phyloP scores from a whole-genome alignment of 2,329 filamentous ascomycete genomes.

The Raffaelea deltoideospora region DNA sequence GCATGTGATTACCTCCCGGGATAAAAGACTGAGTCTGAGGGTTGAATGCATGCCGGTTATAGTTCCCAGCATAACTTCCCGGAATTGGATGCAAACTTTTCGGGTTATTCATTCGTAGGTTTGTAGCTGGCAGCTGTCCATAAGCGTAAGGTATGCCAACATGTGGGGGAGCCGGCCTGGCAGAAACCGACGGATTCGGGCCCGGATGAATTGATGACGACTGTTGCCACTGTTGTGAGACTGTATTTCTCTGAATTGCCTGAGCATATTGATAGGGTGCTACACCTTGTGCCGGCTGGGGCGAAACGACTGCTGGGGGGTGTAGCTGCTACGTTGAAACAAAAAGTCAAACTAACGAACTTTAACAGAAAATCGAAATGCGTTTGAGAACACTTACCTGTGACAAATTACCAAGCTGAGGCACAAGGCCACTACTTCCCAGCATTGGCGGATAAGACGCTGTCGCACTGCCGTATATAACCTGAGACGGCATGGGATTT shows the following conservation, averaged over 20 bases:
- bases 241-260: slow-evolving; percentile 16
- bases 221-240: slow-evolving; percentile 21
- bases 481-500: slow-evolving; percentile 29
- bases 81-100: slow-evolving; percentile 71
- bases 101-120: slow-evolving; percentile 50
- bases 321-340: slow-evolving; percentile 14
- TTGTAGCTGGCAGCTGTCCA: slow-evolving; percentile 63
- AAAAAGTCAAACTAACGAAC: background rate
- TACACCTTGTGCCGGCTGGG: no score
- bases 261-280: slow-evolving; percentile 18
- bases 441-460: slow-evolving; percentile 28
- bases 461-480: slow-evolving; percentile 27
- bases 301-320: no score
- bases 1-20: slow-evolving; percentile 43
- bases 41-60: slow-evolving; percentile 75
- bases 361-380: background rate
- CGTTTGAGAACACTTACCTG: slow-evolving; percentile 23
- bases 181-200: slow-evolving; percentile 12
- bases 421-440: slow-evolving; percentile 22
- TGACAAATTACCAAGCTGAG: slow-evolving; percentile 24
- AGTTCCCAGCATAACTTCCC: slow-evolving; percentile 45
- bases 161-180: slow-evolving; percentile 8
- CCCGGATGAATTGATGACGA: slow-evolving; percentile 14
- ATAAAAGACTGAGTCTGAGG: slow-evolving; percentile 89
- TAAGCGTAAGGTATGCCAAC: slow-evolving; percentile 52